phyloP scores from a whole-genome alignment of 441 rosid species.

The Adansonia grandidieri region DNA sequence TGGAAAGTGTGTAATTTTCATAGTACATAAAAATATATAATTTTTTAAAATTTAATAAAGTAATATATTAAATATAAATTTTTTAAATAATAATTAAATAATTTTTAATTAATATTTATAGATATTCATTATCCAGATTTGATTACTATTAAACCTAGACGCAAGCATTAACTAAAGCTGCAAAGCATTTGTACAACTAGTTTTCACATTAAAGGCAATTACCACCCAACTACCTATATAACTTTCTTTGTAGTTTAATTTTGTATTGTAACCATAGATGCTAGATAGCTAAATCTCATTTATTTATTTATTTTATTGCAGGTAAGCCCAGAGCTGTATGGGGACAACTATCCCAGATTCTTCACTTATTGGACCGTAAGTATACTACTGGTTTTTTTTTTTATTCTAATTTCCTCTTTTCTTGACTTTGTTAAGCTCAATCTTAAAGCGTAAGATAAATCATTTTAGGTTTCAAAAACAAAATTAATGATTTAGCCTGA shows the following conservation, averaged over 20 bases:
- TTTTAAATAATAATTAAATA: too few relatives aligned
- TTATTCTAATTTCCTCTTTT: neutral
- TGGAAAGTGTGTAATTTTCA: too few relatives aligned
- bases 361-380: slow-evolving; percentile 98
- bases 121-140: too few relatives aligned
- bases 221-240: slow-evolving; percentile 38
- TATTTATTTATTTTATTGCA: slow-evolving; percentile 33
- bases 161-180: too few relatives aligned
- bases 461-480: neutral
- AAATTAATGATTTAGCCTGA: neutral
- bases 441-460: slow-evolving; percentile 30
- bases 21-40: too few relatives aligned
- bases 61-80: too few relatives aligned
- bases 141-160: too few relatives aligned
- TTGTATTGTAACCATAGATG: neutral
- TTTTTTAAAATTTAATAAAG: too few relatives aligned
- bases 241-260: slow-evolving; percentile 9
- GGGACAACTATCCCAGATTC: slow-evolving; percentile 91
- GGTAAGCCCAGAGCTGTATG: slow-evolving; percentile 98
- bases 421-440: neutral
- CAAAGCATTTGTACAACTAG: neutral
- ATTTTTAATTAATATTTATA: too few relatives aligned
- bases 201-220: slow-evolving; percentile 35
- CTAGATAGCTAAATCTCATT: slow-evolving; percentile 4
- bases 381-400: slow-evolving; percentile 14